Percentiles rank a stretch among this genome's conserved stretches.
Evolutionary conservation across 345 rosid genomes (phyloP).

Genomic region (Acer campestre): DNA sequence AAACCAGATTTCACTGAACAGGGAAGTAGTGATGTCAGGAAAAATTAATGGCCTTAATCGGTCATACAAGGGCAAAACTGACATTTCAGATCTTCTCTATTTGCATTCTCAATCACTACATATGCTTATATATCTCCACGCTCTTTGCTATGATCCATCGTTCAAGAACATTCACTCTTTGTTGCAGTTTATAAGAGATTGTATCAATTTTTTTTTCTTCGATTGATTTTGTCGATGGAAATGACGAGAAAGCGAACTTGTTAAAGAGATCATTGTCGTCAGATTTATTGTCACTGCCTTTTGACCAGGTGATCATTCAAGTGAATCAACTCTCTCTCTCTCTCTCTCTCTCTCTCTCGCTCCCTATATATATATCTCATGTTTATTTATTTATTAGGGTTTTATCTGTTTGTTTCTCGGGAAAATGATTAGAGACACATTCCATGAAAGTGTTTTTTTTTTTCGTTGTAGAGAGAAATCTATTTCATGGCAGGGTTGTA

Average conservation of each 20-base stretch:
- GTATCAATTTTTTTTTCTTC: not conserved
- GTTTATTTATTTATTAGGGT: not conserved
- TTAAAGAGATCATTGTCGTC: not conserved
- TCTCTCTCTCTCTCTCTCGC: not conserved
- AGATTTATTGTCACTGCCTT: not conserved
- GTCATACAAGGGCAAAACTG: not conserved
- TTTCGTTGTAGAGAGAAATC: too few relatives aligned
- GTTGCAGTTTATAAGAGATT: not conserved
- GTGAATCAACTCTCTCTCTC: not conserved
- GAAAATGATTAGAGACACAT: not conserved
- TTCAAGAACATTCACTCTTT: not conserved
- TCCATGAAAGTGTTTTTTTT: too few relatives aligned
- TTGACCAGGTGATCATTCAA: slow-evolving; percentile 2
- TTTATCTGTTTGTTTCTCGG: slow-evolving; percentile 8
- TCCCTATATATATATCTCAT: too few relatives aligned
- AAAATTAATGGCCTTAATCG: too few relatives aligned
- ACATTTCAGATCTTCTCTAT: not conserved
- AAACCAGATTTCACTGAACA: too few relatives aligned
- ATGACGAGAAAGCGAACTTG: not conserved
- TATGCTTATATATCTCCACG: not conserved
- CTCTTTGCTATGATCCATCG: not conserved
- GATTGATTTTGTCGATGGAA: not conserved
- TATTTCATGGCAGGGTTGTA: too few relatives aligned
- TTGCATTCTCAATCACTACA: not conserved
- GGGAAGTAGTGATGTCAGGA: not conserved